phyloP scores from a whole-genome alignment of 2,329 filamentous ascomycete genomes.

The Ascocoryne sarcoides region DNA sequence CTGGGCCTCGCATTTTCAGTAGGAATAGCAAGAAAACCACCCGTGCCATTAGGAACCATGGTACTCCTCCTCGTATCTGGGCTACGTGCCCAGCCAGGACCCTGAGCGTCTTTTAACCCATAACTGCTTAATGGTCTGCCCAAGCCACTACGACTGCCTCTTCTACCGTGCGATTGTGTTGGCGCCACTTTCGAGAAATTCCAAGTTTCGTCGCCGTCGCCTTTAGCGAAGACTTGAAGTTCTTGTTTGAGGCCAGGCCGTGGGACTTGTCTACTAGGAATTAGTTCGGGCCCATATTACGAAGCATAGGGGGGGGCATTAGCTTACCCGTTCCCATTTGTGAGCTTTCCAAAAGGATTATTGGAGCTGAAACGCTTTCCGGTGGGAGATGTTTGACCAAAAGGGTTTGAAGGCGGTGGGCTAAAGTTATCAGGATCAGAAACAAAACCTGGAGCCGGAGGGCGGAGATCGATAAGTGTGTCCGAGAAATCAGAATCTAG shows the following conservation, averaged over 20 bases:
- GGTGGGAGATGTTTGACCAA: slow-evolving; percentile 3
- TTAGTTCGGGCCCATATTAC: no score
- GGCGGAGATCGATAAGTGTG: slow-evolving; percentile 58
- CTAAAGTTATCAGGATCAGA: slow-evolving; percentile 25
- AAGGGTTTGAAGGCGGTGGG: slow-evolving; percentile 9
- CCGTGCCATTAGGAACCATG: slow-evolving; percentile 55
- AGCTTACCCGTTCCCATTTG: slow-evolving; percentile 11
- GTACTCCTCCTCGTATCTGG: slow-evolving; percentile 51
- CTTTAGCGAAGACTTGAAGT: slow-evolving; percentile 56
- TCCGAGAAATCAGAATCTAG: slow-evolving; percentile 72
- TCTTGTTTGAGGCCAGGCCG: slow-evolving; percentile 46
- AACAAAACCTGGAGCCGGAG: slow-evolving; percentile 48
- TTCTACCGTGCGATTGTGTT: slow-evolving; percentile 27
- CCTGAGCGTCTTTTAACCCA: slow-evolving; percentile 36
- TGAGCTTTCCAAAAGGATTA: slow-evolving; percentile 23
- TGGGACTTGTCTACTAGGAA: no score
- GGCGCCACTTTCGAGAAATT: slow-evolving; percentile 55
- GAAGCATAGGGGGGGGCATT: neutral
- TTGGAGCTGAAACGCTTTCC: slow-evolving; percentile 27
- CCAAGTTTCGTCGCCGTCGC: slow-evolving; percentile 59
- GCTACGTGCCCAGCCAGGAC: slow-evolving; percentile 31
- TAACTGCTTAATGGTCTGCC: slow-evolving; percentile 36
- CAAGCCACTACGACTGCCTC: slow-evolving; percentile 26
- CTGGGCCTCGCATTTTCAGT: slow-evolving; percentile 31
- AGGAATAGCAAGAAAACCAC: slow-evolving; percentile 57